Percentiles rank a stretch among this genome's conserved stretches.
Evolutionary conservation across 1,284 basidiomycete genomes (phyloP).

Genomic region (Omphalotus olearius): DNA sequence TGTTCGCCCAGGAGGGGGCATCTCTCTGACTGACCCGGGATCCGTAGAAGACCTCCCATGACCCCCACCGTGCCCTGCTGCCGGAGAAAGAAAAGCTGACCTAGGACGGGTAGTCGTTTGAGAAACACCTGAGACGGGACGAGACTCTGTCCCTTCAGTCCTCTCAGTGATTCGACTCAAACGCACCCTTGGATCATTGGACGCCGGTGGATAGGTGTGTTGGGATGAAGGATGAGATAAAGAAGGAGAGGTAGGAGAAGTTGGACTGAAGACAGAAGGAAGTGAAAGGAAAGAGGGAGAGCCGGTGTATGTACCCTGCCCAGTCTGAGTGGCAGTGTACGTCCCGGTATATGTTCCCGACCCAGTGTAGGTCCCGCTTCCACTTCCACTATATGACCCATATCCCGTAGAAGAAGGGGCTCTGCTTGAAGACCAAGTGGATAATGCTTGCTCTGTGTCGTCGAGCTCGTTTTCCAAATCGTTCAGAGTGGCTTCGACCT

Average conservation of each 20-base stretch:
- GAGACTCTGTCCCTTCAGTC: conserved; percentile 43
- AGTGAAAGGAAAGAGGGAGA: conserved; percentile 42
- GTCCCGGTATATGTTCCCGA: conserved; percentile 20
- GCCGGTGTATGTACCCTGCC: conserved; percentile 30
- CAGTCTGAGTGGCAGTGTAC: conserved; percentile 20
- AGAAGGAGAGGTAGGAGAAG: conserved; percentile 19
- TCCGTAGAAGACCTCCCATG: conserved; percentile 42
- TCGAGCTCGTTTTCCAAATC: conserved; percentile 62
- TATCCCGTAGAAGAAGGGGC: conserved; percentile 25
- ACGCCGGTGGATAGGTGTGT: conserved; percentile 29
- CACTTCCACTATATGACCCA: conserved; percentile 34
- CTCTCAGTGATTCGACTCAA: conserved; percentile 61
- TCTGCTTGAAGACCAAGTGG: conserved; percentile 46
- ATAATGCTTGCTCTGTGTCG: conserved; percentile 54
- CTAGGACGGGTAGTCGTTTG: conserved; percentile 25
- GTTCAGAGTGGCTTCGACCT: conserved; percentile 65
- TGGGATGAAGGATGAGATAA: conserved; percentile 19
- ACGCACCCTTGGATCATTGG: conserved; percentile 31
- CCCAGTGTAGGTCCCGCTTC: conserved; percentile 18
- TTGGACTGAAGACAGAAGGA: conserved; percentile 28
- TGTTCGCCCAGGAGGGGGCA: conserved; percentile 55
- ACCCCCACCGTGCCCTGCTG: conserved; percentile 19
- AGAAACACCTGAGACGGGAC: conserved; percentile 37
- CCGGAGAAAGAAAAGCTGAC: conserved; percentile 29
- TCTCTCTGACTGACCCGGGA: conserved; percentile 30